These are phyloP conservation scores for Pittosporum tobira DNA, from an alignment of 129 eudicot species.

Conservation along the genomic window DNA sequence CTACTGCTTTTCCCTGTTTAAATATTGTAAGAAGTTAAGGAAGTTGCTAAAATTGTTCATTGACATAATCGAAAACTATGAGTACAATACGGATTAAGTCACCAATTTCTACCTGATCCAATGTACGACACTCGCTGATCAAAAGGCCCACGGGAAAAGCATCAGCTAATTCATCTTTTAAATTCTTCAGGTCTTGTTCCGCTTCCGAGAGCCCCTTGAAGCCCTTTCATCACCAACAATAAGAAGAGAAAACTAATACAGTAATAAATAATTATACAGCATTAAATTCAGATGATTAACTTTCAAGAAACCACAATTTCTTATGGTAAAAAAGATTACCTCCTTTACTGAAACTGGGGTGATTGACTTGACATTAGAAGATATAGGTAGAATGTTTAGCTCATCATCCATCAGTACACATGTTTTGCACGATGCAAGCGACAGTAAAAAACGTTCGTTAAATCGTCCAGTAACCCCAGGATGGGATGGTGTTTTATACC, in stretches of 20 bases:
- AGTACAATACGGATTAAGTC: neutral
- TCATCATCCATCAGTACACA: slow-evolving; percentile 96
- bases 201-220: slow-evolving; percentile 88
- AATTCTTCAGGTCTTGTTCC: slow-evolving; percentile 52
- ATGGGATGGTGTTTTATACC: slow-evolving; percentile 91
- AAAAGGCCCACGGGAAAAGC: slow-evolving; percentile 88
- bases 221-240: slow-evolving; percentile 44
- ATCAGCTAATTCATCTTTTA: slow-evolving; percentile 79
- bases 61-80: neutral
- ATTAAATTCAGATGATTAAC: neutral
- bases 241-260: slow-evolving; percentile 12
- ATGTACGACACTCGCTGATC: slow-evolving; percentile 65
- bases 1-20: slow-evolving; percentile 79
- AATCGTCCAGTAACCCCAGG: slow-evolving; percentile 73
- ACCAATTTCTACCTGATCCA: slow-evolving; percentile 61
- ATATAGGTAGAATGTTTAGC: slow-evolving; percentile 79
- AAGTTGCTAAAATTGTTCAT: neutral
- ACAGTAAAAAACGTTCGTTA: slow-evolving; percentile 84
- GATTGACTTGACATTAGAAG: slow-evolving; percentile 86
- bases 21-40: neutral
- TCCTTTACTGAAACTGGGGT: slow-evolving; percentile 54
- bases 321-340: slow-evolving; percentile 29
- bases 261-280: too few relatives aligned
- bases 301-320: neutral
- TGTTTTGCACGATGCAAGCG: slow-evolving; percentile 78